phyloP scores from a whole-genome alignment of 1,139 yeast species.

The Pichia sp. region DNA sequence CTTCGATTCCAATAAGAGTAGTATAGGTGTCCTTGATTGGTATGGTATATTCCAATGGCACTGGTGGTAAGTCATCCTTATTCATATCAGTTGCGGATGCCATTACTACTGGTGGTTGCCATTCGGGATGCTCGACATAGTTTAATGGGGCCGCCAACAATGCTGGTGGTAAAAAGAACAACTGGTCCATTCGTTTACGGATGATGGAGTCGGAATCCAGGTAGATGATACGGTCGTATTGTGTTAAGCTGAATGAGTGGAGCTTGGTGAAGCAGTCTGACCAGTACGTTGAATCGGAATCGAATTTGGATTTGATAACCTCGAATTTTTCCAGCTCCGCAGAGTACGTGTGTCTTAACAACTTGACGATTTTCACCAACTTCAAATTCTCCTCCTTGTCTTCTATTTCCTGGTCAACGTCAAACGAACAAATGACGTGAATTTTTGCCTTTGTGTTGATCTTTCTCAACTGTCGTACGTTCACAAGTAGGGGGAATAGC shows the following conservation, averaged over 20 bases:
- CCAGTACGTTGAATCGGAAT: conserved; percentile 36
- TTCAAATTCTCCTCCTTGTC: conserved; percentile 2
- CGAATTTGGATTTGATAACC: conserved; percentile 7
- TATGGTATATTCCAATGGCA: conserved; percentile 21
- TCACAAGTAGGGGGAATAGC: conserved; percentile 41
- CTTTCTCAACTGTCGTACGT: conserved; percentile 35
- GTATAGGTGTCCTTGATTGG: conserved; percentile 20
- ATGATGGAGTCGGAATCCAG: conserved; percentile 45
- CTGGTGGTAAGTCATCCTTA: conserved; percentile 15
- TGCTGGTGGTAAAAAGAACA: conserved; percentile 43
- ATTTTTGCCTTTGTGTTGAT: conserved; percentile 39
- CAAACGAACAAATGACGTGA: conserved; percentile 32
- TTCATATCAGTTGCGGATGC: conserved; percentile 5
- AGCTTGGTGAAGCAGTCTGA: conserved; percentile 51
- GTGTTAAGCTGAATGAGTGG: conserved; percentile 45
- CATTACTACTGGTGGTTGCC: neutral
- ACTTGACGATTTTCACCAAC: conserved; percentile 3
- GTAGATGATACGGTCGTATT: conserved; percentile 45
- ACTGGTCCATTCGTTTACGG: conserved; percentile 39
- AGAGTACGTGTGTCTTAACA: conserved; percentile 3
- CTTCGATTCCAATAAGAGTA: conserved; percentile 17
- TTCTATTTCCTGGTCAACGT: neutral
- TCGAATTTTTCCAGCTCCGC: neutral
- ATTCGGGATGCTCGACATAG: conserved; percentile 28
- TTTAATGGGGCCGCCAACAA: conserved; percentile 35